Conservation (phyloP, 2,329 filamentous ascomycete genomes). For the Chaetomiaceae sp. region DNA sequence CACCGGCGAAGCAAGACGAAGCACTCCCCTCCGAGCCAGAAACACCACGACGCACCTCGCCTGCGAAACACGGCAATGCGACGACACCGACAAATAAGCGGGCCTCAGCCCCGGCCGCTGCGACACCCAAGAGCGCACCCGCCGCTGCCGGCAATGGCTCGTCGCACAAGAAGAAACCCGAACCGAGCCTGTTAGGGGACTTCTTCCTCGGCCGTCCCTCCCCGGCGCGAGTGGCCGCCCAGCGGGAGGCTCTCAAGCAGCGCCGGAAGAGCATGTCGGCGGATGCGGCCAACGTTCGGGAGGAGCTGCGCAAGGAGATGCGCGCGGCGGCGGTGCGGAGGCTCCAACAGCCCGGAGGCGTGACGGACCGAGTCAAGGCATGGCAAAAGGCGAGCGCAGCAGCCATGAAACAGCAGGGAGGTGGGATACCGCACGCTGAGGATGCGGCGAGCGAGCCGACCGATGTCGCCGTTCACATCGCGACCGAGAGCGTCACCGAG, state of each 20-base stretch:
- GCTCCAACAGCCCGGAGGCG: slow-evolving; percentile 60
- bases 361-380: slow-evolving; percentile 72
- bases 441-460: slow-evolving; percentile 54
- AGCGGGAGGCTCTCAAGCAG: slow-evolving; percentile 33
- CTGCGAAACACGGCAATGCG: slow-evolving; percentile 23
- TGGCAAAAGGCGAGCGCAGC: slow-evolving; percentile 79
- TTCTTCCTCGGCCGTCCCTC: slow-evolving; percentile 56
- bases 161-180: slow-evolving; percentile 39
- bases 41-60: slow-evolving; percentile 20
- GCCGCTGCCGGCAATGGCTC: slow-evolving; percentile 30
- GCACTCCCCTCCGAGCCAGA: slow-evolving; percentile 9
- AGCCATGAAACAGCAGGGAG: slow-evolving; percentile 44
- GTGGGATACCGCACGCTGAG: slow-evolving; percentile 43
- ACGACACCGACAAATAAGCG: slow-evolving; percentile 28
- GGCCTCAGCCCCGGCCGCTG: slow-evolving; percentile 23
- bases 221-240: slow-evolving; percentile 49
- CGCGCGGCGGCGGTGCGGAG: slow-evolving; percentile 54
- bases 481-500: slow-evolving; percentile 58
- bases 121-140: slow-evolving; percentile 43
- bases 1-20: slow-evolving; percentile 26
- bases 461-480: slow-evolving; percentile 56
- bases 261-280: slow-evolving; percentile 49
- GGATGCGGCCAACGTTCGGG: slow-evolving; percentile 52
- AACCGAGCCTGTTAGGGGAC: slow-evolving; percentile 51
- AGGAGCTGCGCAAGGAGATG: slow-evolving; percentile 51